Base-by-base conservation (phyloP, 208 protist genomes). In the Naegleria lovaniensis region DNA sequence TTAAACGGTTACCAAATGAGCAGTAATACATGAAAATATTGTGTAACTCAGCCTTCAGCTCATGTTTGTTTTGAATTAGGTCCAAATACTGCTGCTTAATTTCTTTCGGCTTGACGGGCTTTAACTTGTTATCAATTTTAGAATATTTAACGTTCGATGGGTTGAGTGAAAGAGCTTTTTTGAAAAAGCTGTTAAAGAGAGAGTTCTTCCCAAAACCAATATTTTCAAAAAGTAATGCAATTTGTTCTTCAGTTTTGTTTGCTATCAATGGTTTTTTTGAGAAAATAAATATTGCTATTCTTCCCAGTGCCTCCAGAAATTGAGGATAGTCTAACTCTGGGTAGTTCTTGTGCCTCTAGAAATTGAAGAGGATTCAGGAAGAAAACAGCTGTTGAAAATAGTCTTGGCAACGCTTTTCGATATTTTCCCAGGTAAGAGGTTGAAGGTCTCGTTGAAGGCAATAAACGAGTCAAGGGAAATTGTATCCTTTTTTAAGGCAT, bases 11-110 rank as follows among this genome's bases (percentile, higher is more conserved):
- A 6, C 79, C 79, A 25, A 36, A 85, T 43, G 79, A 39, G n/a
- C 79, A 85, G 19, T 85, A 85, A 85, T 43, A 85, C 79, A 85
- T 85, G 41, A 85, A 85, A 43, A 85, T 43, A 36, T 43, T 85
- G 5, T 85, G 36, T 25, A 85, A 19, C 11, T 85, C 79, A 13
- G 38, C 79, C 22, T 43, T 85, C 0, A 85, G 79, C 7, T 22
- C 7, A 29, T 36, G 22, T 85, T 85, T 43, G 36, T 85, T 33
- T 43, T 43, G n/a, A 16, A 85, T 16, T 25, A 85, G 7, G 25
- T 39, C 79, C 0, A 43, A 1, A 25, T 43, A 85, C 43, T 85
- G 0, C 9, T 7, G 4, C 25, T 25, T 5, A 1, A 43, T 33
- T 43, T 43, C 79, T n/a, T 5, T 15, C 25, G 75, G 13, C 11